Conservation (phyloP, 2,329 filamentous ascomycete genomes). For the Sphaerulina vaccinii region DNA sequence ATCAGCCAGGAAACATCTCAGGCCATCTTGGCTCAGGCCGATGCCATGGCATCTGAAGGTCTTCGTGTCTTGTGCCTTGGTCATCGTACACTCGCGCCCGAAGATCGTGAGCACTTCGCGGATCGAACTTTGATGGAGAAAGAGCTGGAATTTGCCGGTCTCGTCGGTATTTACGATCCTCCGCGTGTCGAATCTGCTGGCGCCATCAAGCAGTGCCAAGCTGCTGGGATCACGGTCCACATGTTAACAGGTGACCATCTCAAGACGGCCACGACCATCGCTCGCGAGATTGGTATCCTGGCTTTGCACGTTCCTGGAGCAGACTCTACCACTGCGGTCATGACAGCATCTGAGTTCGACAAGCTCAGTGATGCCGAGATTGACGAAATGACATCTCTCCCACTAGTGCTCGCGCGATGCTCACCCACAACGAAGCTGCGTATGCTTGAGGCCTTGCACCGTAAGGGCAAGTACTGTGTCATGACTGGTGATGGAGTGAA, state of each 20-base stretch:
- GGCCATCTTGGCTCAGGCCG: constrained; percentile 31
- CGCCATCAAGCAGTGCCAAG: constrained; percentile 46
- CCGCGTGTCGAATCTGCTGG: constrained; percentile 36
- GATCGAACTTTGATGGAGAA: constrained; percentile 30
- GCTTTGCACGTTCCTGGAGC: constrained; percentile 29
- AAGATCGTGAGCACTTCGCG: constrained; percentile 13
- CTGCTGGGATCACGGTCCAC: constrained; percentile 50
- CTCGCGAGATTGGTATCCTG: constrained; percentile 48
- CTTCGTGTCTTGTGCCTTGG: constrained; percentile 38
- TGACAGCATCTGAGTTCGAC: constrained; percentile 48
- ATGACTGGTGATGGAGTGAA: constrained; percentile 51
- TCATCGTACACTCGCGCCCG: constrained; percentile 19
- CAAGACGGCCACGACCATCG: constrained; percentile 48
- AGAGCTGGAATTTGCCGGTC: constrained; percentile 32
- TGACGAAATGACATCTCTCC: constrained; percentile 43
- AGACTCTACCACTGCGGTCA: constrained; percentile 37
- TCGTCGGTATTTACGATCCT: constrained; percentile 38
- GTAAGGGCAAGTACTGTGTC: constrained; percentile 42
- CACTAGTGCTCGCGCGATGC: constrained; percentile 48
- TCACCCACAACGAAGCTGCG: constrained; percentile 49
- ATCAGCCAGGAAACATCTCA: constrained; percentile 23
- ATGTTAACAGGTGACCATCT: constrained; percentile 52
- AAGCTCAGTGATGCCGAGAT: constrained; percentile 45
- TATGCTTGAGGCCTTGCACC: constrained; percentile 48
- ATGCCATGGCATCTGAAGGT: constrained; percentile 34